These are phyloP conservation scores for Mycosphaerella sp. DNA, from an alignment of 2,329 filamentous ascomycete species.

Conservation along the genomic window DNA sequence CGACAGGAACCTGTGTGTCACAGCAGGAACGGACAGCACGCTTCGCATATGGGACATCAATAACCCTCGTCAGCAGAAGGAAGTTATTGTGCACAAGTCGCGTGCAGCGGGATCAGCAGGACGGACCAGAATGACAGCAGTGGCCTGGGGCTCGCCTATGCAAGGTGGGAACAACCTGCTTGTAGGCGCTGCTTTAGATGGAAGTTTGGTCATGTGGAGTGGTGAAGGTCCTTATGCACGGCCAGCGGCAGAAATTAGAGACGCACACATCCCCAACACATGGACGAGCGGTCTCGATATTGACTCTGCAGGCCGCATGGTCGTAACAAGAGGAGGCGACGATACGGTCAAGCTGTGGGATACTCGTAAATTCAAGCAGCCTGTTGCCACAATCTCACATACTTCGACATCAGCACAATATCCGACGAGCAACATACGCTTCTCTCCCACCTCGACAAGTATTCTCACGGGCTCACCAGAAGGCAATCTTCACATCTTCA, in stretches of 20 bases:
- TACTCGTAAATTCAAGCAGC: slow-evolving; percentile 87
- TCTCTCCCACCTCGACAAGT: slow-evolving; percentile 75
- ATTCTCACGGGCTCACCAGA: slow-evolving; percentile 84
- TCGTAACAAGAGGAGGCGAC: slow-evolving; percentile 87
- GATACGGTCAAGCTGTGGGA: slow-evolving; percentile 96
- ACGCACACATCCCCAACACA: slow-evolving; percentile 74
- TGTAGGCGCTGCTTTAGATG: slow-evolving; percentile 78
- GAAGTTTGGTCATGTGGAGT: slow-evolving; percentile 83
- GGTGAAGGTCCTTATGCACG: slow-evolving; percentile 81
- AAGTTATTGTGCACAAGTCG: slow-evolving; percentile 94
- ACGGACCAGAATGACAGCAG: slow-evolving; percentile 86
- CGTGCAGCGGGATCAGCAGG: slow-evolving; percentile 81
- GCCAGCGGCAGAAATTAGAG: slow-evolving; percentile 73
- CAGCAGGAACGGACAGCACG: slow-evolving; percentile 90
- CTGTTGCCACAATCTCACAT: slow-evolving; percentile 73
- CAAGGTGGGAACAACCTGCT: slow-evolving; percentile 76
- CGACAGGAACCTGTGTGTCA: slow-evolving; percentile 77
- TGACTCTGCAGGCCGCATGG: slow-evolving; percentile 80
- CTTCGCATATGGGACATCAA: slow-evolving; percentile 96
- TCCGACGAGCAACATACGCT: slow-evolving; percentile 78
- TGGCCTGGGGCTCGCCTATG: slow-evolving; percentile 72
- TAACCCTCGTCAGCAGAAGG: slow-evolving; percentile 79
- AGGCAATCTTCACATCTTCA: slow-evolving; percentile 86
- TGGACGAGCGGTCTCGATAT: slow-evolving; percentile 93
- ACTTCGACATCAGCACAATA: slow-evolving; percentile 77